Base-by-base conservation (phyloP, 176 grass and related monocot species). In the Musa troglodytarum region DNA sequence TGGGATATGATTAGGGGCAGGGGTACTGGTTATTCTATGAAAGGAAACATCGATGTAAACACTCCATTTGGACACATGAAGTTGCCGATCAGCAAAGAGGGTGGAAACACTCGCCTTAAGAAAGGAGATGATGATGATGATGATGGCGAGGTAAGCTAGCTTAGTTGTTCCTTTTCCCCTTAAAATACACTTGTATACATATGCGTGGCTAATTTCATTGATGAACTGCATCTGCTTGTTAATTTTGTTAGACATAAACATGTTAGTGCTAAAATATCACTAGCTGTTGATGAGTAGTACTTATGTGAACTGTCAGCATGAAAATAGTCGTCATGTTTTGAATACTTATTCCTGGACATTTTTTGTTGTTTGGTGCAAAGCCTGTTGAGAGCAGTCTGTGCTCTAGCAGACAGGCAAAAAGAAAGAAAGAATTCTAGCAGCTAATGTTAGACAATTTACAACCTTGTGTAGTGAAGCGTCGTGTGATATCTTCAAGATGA, bases 1-100 rank as follows among this genome's bases (percentile, higher is more conserved):
- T 99, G 95, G 95, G 95, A 99, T 80, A 94, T 99, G 90, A 89
- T 99, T 51, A 94, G 95, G 80, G 95, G 95, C 0, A 94, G 81
- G 74, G 95, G 90, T 1, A 92, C 83, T 1, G 76, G 88, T 2
- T 99, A 99, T 86, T 84, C 88, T 21, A 94, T 99, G 64, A 99
- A 94, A 86, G 95, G 95, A 0, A 92, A 87, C 62, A 80, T 99
- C 29, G 84, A 92, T 86, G 95, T 85, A 7, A 90, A 99, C 76
- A 99, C 95, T 52, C 95, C 95, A 0, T 99, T 87, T 1, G 95
- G 95, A 26, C 83, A 77, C 78, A 99, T 99, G 95, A 99, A 99
- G 75, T 72, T 99, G 78, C 95, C 95, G 8, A 99, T 99, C 1
- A 87, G 72, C 83, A 91, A 94, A 57, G 95, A 87, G 53, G 95